Base-by-base conservation (phyloP, 176 grass and related monocot genomes). In the Triticum timopheevii region DNA sequence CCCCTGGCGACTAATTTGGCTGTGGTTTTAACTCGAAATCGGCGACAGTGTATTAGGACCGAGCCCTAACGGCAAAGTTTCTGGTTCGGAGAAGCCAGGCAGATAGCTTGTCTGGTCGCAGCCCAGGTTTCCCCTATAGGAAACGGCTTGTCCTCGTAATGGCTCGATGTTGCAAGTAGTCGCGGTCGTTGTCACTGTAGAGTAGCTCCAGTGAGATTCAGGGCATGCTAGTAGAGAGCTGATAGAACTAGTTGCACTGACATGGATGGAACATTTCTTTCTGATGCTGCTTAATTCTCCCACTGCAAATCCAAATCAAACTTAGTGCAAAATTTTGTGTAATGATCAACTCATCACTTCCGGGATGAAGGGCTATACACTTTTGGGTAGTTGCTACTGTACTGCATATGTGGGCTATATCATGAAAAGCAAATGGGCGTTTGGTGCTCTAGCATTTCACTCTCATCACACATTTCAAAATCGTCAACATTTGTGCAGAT, bases 401-500 rank as follows among this genome's bases (percentile, higher is more conserved):
- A 24, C 69, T 3, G 66, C 27, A 63, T 54, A 64, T 50, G 66
- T 33, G 23, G 1, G 11, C 70, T 19, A 47, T 10, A 56, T 31
- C 31, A 8, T 30, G 23, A 22, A 71, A 19, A 62, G 11, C 38
- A 6, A 69, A 27, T 33, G 20, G 20, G 15, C 82, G 20, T 42
- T 84, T 3, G 1, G 68, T 80, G 16, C 35, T 76, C 42, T 86
- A 67, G 24, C 66, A 23, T 77, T 73, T 85, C 11, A 23, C 61
- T 77, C 34, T 20, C 23, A 58, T 33, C 42, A 39, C 58, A 22
- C 45, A 61, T 33, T 59, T 77, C 45, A 71, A 78, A 8, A 31
- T 69, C 12, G 10, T 83, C 39, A 65, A 47, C 3, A 19, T 69
- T 45, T 56, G 6, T 79, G 61, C 66, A 95, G 93, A 93, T 98